Conservation (phyloP, 176 grass and related monocot species). For the Aegilops umbellulata region DNA sequence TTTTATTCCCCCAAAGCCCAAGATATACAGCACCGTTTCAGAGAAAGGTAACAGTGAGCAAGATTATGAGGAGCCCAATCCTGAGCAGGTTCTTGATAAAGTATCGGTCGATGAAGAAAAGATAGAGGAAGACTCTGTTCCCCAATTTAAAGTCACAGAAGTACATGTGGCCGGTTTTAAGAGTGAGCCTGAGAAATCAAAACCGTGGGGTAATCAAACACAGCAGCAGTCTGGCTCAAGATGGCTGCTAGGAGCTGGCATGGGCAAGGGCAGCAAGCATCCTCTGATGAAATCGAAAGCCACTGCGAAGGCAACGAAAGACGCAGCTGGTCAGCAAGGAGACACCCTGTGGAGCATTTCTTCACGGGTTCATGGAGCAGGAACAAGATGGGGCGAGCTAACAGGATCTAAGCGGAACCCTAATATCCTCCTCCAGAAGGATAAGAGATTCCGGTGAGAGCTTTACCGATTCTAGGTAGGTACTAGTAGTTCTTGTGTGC, state of each 20-base stretch:
- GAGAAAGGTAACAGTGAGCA: constrained; percentile 63
- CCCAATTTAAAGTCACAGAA: constrained; percentile 91
- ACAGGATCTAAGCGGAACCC: constrained; percentile 64
- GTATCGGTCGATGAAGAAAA: constrained; percentile 49
- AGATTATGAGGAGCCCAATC: constrained; percentile 54
- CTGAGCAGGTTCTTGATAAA: constrained; percentile 47
- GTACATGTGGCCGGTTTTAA: constrained; percentile 96
- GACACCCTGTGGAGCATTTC: constrained; percentile 97
- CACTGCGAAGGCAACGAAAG: constrained; percentile 39
- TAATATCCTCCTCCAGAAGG: constrained; percentile 76
- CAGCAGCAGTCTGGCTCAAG: constrained; percentile 91
- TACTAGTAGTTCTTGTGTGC: neutral
- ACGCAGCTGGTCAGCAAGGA: constrained; percentile 41
- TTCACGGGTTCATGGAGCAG: constrained; percentile 67
- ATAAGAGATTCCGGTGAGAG: constrained; percentile 56
- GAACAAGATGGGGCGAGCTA: constrained; percentile 52
- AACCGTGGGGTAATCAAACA: constrained; percentile 71
- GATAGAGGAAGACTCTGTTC: constrained; percentile 40
- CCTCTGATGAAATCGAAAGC: constrained; percentile 84
- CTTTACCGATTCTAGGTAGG: neutral
- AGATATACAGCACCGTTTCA: constrained; percentile 66
- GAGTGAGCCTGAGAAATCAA: constrained; percentile 68
- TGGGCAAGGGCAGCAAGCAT: constrained; percentile 91
- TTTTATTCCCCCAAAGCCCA: constrained; percentile 91
- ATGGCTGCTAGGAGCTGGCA: constrained; percentile 94